Percentiles rank a stretch among this genome's conserved stretches.
These are phyloP conservation scores for Grosmannia clavigera DNA, from an alignment of 2,329 filamentous ascomycete genomes.

Conservation along the genomic window DNA sequence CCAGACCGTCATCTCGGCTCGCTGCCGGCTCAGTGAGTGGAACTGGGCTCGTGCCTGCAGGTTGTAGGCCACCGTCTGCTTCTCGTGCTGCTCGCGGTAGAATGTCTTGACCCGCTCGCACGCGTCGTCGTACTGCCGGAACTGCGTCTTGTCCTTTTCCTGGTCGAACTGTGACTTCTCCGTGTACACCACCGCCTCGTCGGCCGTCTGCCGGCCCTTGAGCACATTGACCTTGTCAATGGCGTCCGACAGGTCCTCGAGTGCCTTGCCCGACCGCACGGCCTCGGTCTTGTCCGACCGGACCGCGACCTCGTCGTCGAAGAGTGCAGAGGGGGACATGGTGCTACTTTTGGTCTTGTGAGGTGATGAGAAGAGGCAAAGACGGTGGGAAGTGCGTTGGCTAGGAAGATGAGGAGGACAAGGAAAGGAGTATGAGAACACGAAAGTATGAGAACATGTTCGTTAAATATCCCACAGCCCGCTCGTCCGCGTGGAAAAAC, in stretches of 20 bases:
- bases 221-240: constrained; percentile 23
- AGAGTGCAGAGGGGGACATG: constrained; percentile 20
- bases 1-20: constrained; percentile 74
- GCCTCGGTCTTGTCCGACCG: constrained; percentile 4
- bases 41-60: constrained; percentile 64
- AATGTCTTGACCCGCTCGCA: constrained; percentile 79
- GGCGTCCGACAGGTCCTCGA: constrained; percentile 23
- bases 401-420: too few species aligned
- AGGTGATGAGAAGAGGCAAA: background rate
- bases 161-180: constrained; percentile 18
- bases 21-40: constrained; percentile 46
- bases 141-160: constrained; percentile 21
- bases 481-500: background rate
- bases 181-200: constrained; percentile 9
- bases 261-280: constrained; percentile 13
- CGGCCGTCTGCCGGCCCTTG: constrained; percentile 12
- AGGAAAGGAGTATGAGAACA: background rate
- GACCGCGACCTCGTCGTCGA: constrained; percentile 10
- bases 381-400: background rate
- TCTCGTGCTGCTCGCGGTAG: constrained; percentile 60
- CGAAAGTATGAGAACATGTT: background rate
- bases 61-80: constrained; percentile 76
- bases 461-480: background rate
- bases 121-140: constrained; percentile 66
- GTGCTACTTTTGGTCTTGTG: background rate